Evolutionary conservation across 1,284 basidiomycete species (phyloP).

Genomic region (Ceratobasidium papillatum): DNA sequence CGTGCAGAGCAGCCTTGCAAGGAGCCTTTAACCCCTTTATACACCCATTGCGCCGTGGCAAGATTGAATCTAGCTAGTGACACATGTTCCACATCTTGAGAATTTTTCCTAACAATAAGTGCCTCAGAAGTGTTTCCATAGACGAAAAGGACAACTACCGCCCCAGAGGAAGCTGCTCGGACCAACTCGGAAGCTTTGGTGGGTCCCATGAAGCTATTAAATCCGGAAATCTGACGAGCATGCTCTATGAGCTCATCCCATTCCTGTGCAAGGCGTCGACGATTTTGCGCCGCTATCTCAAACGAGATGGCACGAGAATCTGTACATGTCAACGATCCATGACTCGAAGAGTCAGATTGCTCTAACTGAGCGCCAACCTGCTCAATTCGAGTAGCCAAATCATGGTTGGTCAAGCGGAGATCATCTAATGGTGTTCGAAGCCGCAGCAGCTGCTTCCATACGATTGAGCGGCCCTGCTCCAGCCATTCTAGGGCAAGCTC

Average conservation of each 20-base stretch:
- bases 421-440: constrained; percentile 50
- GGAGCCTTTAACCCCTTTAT: too few species aligned
- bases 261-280: background rate
- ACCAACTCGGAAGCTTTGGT: background rate
- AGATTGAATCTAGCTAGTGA: background rate
- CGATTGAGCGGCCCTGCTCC: constrained; percentile 49
- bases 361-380: background rate
- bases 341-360: background rate
- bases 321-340: background rate
- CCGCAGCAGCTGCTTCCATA: constrained; percentile 50
- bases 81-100: background rate
- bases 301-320: background rate
- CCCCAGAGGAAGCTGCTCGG: background rate
- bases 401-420: constrained; percentile 34
- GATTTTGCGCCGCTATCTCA: background rate
- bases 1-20: background rate
- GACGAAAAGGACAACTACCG: background rate
- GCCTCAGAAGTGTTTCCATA: background rate
- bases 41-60: background rate
- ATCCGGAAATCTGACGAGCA: background rate
- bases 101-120: background rate
- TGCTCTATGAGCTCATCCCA: background rate
- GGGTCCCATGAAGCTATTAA: background rate
- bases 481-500: constrained; percentile 40
- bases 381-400: background rate